Percentiles rank a stretch among this genome's conserved stretches.
Evolutionary conservation across 202 grass and related monocot genomes (phyloP).

Genomic region (Panicum virgatum): DNA sequence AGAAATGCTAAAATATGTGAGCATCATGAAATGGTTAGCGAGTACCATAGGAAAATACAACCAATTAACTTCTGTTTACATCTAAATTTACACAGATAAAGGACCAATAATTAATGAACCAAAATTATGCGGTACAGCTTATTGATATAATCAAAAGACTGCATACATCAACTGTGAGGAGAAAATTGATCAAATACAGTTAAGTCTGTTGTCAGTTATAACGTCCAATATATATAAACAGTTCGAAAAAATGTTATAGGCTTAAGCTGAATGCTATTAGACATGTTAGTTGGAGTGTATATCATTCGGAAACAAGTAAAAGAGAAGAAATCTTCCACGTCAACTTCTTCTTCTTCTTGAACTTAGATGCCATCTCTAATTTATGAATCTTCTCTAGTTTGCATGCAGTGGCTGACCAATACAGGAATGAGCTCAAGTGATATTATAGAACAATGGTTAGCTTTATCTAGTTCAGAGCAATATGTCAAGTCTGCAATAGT

Average conservation of each 20-base stretch:
- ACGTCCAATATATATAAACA: background rate
- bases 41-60: background rate
- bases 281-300: background rate
- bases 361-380: constrained; percentile 2
- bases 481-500: background rate
- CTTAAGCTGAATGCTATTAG: background rate
- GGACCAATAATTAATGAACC: background rate
- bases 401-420: background rate
- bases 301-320: constrained; percentile 11
- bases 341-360: background rate
- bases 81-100: background rate
- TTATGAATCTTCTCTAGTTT: constrained; percentile 15
- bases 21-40: background rate
- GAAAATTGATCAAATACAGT: constrained; percentile 5
- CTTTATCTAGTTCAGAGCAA: background rate
- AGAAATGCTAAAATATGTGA: background rate
- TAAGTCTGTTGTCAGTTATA: background rate
- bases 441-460: background rate
- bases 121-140: background rate
- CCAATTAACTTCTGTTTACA: constrained; percentile 10
- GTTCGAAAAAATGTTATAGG: background rate
- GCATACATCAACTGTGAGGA: background rate
- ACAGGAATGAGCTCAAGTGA: background rate
- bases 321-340: background rate
- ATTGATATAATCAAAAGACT: background rate